Evolutionary conservation across 2,329 filamentous ascomycete species (phyloP).

Genomic region (Fusarium sp.): DNA sequence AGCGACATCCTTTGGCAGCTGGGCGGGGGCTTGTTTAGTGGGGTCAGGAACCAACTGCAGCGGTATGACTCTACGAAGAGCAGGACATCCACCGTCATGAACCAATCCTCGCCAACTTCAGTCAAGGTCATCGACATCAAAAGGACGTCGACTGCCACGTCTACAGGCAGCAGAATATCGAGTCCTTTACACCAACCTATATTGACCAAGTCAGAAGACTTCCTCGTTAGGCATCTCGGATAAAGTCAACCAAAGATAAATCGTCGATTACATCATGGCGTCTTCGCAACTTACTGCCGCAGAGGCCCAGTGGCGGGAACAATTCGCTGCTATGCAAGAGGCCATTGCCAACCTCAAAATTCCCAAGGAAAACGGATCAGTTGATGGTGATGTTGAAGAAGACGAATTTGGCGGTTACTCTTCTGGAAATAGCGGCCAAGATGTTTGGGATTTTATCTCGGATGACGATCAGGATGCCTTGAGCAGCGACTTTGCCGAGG

Average conservation of each 20-base stretch:
- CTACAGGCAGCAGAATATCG: constrained; percentile 34
- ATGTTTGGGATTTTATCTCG: constrained; percentile 94
- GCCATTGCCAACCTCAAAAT: constrained; percentile 82
- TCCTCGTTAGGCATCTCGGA: constrained; percentile 2
- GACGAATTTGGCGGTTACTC: constrained; percentile 73
- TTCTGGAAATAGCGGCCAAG: constrained; percentile 77
- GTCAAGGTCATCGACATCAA: constrained; percentile 34
- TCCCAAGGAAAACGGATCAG: constrained; percentile 56
- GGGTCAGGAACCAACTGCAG: constrained; percentile 15
- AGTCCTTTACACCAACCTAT: constrained; percentile 1
- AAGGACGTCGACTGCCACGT: constrained; percentile 23
- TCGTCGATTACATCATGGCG: constrained; percentile 52
- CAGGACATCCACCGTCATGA: constrained; percentile 29
- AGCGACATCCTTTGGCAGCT: constrained; percentile 26
- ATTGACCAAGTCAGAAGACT: constrained; percentile 4
- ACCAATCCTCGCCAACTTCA: constrained; percentile 36
- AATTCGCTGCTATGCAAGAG: constrained; percentile 88
- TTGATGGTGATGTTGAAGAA: constrained; percentile 69
- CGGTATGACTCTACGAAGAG: constrained; percentile 45
- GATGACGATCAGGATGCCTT: constrained; percentile 77
- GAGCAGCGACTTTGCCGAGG: constrained; percentile 76
- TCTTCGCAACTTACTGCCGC: constrained; percentile 57
- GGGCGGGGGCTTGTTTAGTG: constrained; percentile 41
- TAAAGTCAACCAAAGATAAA: background rate
- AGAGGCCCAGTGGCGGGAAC: constrained; percentile 82